Conservation (phyloP, 305 asterid genomes). For the Ilex paraguariensis region DNA sequence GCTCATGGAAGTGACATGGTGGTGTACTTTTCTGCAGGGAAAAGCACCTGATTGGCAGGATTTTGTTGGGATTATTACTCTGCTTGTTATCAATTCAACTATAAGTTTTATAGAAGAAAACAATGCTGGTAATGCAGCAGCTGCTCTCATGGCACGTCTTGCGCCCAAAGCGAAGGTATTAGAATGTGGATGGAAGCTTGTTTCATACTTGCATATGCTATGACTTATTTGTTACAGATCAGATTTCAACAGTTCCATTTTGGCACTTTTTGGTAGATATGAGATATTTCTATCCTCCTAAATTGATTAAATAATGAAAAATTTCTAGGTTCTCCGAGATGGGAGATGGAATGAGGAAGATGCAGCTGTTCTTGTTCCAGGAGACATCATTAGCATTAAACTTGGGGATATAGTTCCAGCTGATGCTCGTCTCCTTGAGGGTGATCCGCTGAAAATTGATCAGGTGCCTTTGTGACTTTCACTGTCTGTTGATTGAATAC, state of each 20-base stretch:
- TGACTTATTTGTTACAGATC: no score
- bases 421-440: slow-evolving; percentile 73
- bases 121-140: slow-evolving; percentile 78
- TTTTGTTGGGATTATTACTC: slow-evolving; percentile 55
- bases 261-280: no score
- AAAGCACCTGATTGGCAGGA: slow-evolving; percentile 69
- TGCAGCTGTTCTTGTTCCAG: slow-evolving; percentile 63
- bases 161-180: slow-evolving; percentile 68
- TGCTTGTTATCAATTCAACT: slow-evolving; percentile 58
- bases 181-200: no score
- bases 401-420: slow-evolving; percentile 70
- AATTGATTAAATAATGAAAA: background rate
- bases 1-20: background rate
- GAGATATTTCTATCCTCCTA: no score
- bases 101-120: slow-evolving; percentile 71
- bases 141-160: slow-evolving; percentile 74
- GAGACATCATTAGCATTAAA: slow-evolving; percentile 58
- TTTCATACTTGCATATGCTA: no score
- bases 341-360: slow-evolving; percentile 69
- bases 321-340: slow-evolving; percentile 54
- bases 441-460: slow-evolving; percentile 67
- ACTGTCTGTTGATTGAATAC: background rate
- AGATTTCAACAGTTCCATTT: no score
- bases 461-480: slow-evolving; percentile 30
- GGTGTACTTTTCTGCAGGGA: slow-evolving; percentile 31